These are phyloP conservation scores for Triticum turgidum DNA, from an alignment of 176 grass and related monocot species.

Conservation along the genomic window DNA sequence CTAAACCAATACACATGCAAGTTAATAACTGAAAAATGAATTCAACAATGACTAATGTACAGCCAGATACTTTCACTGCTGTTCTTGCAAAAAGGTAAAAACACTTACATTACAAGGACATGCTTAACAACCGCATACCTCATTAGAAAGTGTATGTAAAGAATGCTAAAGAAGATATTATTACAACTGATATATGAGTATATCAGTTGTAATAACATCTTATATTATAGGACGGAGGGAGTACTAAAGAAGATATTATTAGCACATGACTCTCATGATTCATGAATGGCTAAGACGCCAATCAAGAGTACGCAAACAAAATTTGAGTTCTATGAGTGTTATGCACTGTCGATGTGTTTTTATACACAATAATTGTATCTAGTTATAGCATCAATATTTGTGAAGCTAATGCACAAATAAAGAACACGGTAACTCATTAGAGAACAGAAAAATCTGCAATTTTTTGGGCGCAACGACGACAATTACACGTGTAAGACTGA, in stretches of 20 bases:
- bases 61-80: not conserved
- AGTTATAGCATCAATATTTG: not conserved
- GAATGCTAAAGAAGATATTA: not conserved
- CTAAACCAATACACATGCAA: not conserved
- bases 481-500: not conserved
- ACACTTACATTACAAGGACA: not conserved
- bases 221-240: too few species aligned
- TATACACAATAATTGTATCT: not conserved
- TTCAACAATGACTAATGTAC: not conserved
- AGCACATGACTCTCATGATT: not conserved
- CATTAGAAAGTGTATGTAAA: not conserved
- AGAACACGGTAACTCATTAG: not conserved
- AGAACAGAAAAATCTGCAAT: not conserved
- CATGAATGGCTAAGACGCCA: not conserved
- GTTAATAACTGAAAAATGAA: not conserved
- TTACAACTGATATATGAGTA: too few species aligned
- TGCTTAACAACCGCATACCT: not conserved
- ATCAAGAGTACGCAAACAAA: not conserved
- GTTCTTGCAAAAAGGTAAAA: not conserved
- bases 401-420: not conserved
- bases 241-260: not conserved
- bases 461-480: not conserved
- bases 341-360: not conserved
- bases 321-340: not conserved
- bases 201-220: too few species aligned